Evolutionary conservation across 306 rosid species (phyloP), one percentile per base, ranked within the genome.

Genomic region (Rosa persica): DNA sequence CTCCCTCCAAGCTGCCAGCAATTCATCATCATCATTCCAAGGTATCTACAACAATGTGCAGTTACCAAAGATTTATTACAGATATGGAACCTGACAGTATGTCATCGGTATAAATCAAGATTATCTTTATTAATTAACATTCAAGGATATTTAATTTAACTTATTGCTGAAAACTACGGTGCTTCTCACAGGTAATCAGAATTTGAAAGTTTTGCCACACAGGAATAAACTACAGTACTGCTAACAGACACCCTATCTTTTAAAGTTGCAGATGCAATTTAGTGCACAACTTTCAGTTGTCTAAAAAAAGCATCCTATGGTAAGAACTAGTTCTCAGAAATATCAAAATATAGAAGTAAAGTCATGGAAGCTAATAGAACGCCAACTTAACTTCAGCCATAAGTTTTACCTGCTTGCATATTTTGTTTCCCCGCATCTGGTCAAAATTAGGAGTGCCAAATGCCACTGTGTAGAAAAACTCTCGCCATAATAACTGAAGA

Each of bases 391-490:
- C 69, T 13, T 47, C 20, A 39, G 10, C 57, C 5, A 23, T n/a
- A 38, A 38, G 20, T 49, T 39, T 60, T 81, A 94, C 98, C 93
- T 94, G 97, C 88, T 92, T 94, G 89, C 98, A 94, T 83, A 94
- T 94, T 82, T 80, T 86, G 75, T 90, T 94, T 68, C 85, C 90
- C 86, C 75, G 72, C 97, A 94, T 94, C 84, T 38, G 89, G 84
- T 92, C 97, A 68, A 92, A 94, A 86, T 89, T 92, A 67, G 97
- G 97, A 69, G 98, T 92, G 69, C 97, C 98, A 79, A 89, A 90
- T 81, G 97, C 98, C 68, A 76, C 95, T 0, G 97, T 92, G 76
- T 94, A 92, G 90, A 92, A 94, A 79, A 94, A 94, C 43, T 94
- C 98, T 80, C 97, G 87, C 98, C 98, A 94, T 69, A 92, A 74